Conservation (phyloP, 768 basidiomycete species). For the Tulasnella sp. region DNA sequence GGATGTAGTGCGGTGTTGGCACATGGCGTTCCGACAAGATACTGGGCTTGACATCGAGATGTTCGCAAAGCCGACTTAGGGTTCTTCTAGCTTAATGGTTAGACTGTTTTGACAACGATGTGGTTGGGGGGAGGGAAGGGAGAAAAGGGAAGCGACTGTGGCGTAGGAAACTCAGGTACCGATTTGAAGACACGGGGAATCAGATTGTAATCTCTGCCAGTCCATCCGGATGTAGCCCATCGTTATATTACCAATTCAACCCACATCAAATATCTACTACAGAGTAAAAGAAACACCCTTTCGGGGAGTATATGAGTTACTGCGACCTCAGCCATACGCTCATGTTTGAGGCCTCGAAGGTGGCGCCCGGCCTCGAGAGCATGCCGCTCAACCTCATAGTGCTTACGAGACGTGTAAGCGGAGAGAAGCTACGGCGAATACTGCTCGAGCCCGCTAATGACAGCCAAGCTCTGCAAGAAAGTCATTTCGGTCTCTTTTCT, state of each 20-base stretch:
- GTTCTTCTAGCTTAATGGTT: no score
- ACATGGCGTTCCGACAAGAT: no score
- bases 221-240: neutral
- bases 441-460: neutral
- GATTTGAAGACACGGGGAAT: no score
- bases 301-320: neutral
- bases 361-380: neutral
- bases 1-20: neutral
- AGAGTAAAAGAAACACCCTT: neutral
- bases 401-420: neutral
- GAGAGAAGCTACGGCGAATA: neutral
- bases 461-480: neutral
- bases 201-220: no score
- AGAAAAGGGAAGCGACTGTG: no score
- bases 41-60: no score
- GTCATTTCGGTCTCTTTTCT: neutral
- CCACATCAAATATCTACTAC: neutral
- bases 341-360: neutral
- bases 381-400: neutral
- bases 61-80: no score
- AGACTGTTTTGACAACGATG: no score
- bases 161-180: no score
- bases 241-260: neutral
- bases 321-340: neutral
- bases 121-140: no score